These are phyloP conservation scores for Acanthamoeba healyi DNA, from an alignment of 208 protist genomes.

Conservation along the genomic window DNA sequence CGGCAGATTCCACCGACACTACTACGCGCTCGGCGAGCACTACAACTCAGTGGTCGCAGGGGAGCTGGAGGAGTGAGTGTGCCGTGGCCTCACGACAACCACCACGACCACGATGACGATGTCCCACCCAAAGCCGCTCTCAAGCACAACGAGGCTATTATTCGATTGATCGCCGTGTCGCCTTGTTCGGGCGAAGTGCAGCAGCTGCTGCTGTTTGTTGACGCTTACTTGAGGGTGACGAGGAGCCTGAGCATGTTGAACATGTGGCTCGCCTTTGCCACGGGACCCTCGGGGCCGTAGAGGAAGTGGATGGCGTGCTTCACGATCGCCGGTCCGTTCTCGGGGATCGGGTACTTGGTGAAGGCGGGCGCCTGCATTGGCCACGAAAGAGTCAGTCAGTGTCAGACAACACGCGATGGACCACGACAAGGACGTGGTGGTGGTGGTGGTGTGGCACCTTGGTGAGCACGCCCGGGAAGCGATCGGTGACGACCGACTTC, in stretches of 20 bases:
- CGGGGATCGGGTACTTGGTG: neutral
- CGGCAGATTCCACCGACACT: neutral
- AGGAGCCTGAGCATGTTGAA: neutral
- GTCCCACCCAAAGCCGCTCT: no score
- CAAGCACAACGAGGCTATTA: no score
- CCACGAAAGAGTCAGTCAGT: no score
- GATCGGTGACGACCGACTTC: slow-evolving; percentile 83
- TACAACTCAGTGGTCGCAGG: neutral
- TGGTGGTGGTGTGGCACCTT: neutral
- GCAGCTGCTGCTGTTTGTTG: neutral
- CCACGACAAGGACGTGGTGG: neutral
- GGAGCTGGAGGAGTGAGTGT: no score
- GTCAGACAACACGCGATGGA: no score
- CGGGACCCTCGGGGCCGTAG: neutral
- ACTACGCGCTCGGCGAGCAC: slow-evolving; percentile 8
- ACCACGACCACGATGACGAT: no score
- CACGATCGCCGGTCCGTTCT: slow-evolving; percentile 1
- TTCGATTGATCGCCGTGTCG: no score
- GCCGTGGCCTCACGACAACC: no score
- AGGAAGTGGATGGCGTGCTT: neutral
- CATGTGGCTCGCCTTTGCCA: neutral
- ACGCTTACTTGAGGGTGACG: neutral
- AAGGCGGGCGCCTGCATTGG: neutral
- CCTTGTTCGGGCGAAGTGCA: no score
- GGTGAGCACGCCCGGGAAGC: slow-evolving; percentile 68